Evolutionary conservation across 805 yeast species (phyloP), one percentile per base, ranked within the genome.

Genomic region (Lachancea lanzarotensis): DNA sequence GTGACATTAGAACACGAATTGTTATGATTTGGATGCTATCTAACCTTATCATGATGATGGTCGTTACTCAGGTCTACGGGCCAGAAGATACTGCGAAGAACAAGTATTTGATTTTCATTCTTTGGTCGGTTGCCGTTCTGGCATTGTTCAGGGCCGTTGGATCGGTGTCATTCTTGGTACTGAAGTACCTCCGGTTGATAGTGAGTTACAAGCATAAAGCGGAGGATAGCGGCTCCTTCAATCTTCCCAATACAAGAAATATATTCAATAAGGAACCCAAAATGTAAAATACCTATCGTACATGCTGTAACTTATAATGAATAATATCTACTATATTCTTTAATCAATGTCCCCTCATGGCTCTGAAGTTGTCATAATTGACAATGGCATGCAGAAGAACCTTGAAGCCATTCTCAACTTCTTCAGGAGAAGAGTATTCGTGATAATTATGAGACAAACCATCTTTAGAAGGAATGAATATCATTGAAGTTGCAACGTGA

Each of bases 11-110:
- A 69, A 87, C 98, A 1, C 76, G 93, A 53, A 96, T 93, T 42
- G 98, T 93, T n/a, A 75, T 93, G 57, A 68, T 79, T n/a, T 93
- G 98, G 98, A 76, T 93, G 74, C 72, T 90, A 39, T 71, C 84
- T 22, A 93, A 93, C 62, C 68, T 88, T 57, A 68, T 90, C 19
- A 72, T 93, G 54, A 82, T 88, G 37, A 83, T 91, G 90, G 79
- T 93, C 7, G 82, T 93, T 65, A 77, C 90, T 13, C 95, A 91
- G 65, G 82, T 89, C 16, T 90, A 82, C 57, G 69, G 74, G 7
- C 76, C 90, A 2, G 81, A 80, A 42, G 76, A 84, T 34, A 76
- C 82, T 20, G 69, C 72, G 38, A 72, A 78, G 17, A 90, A 93
- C 69, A 76, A 76, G 44, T 93, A 93, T 62, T 69, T 91, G 56